Evolutionary conservation across 2,329 filamentous ascomycete genomes (phyloP), one percentile per base, ranked within the genome.

Genomic region (Bipolaris oryzae): DNA sequence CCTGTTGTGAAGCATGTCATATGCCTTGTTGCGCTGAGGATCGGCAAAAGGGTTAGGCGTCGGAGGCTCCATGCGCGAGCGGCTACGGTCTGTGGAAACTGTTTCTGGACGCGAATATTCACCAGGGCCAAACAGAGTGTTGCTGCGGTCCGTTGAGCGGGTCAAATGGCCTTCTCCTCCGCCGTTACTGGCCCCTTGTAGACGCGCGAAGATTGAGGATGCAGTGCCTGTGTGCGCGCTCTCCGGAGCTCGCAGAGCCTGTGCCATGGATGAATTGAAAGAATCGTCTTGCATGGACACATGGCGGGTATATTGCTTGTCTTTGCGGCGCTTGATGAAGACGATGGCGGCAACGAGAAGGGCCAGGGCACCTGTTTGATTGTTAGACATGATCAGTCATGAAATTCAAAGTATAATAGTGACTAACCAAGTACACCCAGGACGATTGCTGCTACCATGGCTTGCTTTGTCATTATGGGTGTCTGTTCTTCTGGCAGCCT

Each of bases 41-140:
- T 75, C 71, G 1, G 66, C 70, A 43, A 76, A 76, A 1, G 74
- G 74, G 21, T 76, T 76, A 2, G 74, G 67, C 7, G 71, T 74
- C 11, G 20, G 50, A 64, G 71, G 23, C 13, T 49, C 42, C 25
- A 53, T 35, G 33, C 37, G 53, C n/a, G 31, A 51, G 13, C 53
- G 55, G 37, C 56, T 57, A 41, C 53, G 61, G 13, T 66, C 50
- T 7, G 72, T 74, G 1, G 72, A 73, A 0, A 74, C 69, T 1
- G 73, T 75, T 60, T 73, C 71, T 1, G 73, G 72, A 3, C 72
- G 72, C 4, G 58, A 25, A 46, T 74, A 72, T 7, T 65, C 41
- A 15, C 53, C 66, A 20, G 63, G 48, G 2, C 64, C 71, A 31
- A 74, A 74, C 37, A 75, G 64, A 1, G 66, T 63, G 34, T 64